Evolutionary conservation across 2,329 filamentous ascomycete species (phyloP).

Genomic region (Colletotrichum endophyticum): DNA sequence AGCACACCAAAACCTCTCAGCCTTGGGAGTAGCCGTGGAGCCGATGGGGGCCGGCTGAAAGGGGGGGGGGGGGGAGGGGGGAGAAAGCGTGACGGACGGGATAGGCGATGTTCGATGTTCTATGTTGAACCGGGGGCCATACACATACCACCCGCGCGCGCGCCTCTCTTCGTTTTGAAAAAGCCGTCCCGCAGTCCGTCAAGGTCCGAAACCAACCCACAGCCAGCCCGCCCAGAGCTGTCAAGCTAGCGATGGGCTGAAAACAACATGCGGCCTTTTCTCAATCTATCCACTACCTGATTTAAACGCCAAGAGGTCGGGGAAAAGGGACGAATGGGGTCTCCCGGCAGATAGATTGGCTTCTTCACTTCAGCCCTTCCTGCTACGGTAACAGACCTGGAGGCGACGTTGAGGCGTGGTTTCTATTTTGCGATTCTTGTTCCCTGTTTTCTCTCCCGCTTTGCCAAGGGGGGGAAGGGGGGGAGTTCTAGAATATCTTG

Average conservation of each 20-base stretch:
- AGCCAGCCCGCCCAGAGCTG: not conserved
- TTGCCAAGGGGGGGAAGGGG: not conserved
- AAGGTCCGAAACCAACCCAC: not conserved
- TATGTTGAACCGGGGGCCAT: not conserved
- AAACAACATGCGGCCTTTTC: not conserved
- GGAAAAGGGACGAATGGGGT: not conserved
- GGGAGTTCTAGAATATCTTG: not conserved
- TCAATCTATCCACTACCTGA: not conserved
- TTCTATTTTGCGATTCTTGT: not conserved
- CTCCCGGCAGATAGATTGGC: not conserved
- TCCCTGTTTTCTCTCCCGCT: not conserved
- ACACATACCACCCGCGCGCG: not conserved
- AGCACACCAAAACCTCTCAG: not conserved
- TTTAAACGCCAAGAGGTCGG: not conserved
- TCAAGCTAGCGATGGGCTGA: not conserved
- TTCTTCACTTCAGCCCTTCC: not conserved
- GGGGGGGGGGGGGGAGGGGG: not conserved
- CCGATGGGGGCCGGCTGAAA: not conserved
- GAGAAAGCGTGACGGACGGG: not conserved
- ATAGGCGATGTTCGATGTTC: not conserved
- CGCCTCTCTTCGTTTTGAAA: not conserved
- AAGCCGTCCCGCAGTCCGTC: not conserved
- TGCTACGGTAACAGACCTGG: not conserved
- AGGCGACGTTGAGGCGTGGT: not conserved
- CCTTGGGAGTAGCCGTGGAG: not conserved